Percentiles rank a stretch among this genome's conserved stretches.
phyloP scores from a whole-genome alignment of 768 basidiomycete species.

The Chalciporus piperatus region DNA sequence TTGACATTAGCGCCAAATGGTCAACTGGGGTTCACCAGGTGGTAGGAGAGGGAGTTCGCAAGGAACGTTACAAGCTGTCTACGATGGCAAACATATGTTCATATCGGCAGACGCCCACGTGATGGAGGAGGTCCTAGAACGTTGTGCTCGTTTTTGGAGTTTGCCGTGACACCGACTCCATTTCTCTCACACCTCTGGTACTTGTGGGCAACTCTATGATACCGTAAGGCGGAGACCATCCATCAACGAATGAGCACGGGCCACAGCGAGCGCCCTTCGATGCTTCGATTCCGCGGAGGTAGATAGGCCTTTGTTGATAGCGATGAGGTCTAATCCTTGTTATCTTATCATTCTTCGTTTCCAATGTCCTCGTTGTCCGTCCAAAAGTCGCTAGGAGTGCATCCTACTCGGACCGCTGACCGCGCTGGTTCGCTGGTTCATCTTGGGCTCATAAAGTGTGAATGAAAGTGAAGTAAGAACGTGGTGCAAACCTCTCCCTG shows the following conservation, averaged over 20 bases:
- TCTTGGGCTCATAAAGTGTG: not conserved
- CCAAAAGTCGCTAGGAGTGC: constrained; percentile 14
- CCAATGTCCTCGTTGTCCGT: constrained; percentile 17
- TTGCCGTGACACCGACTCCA: not conserved
- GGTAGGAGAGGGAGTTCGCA: no score
- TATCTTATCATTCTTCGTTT: constrained; percentile 26
- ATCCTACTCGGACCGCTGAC: not conserved
- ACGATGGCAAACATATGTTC: not conserved
- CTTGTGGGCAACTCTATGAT: constrained; percentile 1
- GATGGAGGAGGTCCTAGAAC: constrained; percentile 1
- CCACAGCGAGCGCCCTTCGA: not conserved
- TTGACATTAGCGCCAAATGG: no score
- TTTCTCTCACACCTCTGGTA: not conserved
- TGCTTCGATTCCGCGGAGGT: constrained; percentile 24
- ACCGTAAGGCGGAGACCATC: constrained; percentile 6
- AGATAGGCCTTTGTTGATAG: not conserved
- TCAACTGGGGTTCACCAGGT: no score
- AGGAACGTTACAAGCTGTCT: no score
- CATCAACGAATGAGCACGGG: not conserved
- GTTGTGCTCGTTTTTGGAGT: not conserved
- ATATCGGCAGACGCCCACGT: constrained; percentile 5
- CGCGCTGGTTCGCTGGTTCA: constrained; percentile 8
- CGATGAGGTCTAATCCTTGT: constrained; percentile 13
- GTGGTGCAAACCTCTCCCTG: not conserved
- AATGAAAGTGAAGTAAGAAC: not conserved